These are phyloP conservation scores for Vigna angularis DNA, from an alignment of 306 rosid species.

Conservation along the genomic window DNA sequence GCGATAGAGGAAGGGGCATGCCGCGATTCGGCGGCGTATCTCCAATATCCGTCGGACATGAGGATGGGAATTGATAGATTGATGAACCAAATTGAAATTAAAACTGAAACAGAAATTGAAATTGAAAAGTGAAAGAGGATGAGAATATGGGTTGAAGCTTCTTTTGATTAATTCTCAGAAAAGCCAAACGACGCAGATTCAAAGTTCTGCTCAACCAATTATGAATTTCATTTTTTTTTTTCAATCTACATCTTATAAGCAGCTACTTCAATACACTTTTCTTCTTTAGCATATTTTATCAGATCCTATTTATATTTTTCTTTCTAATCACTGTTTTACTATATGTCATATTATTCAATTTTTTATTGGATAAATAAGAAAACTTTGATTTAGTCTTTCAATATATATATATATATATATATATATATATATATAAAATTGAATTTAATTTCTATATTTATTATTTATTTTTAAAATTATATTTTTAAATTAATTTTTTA, in stretches of 20 bases:
- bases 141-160: neutral
- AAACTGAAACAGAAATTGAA: neutral
- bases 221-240: neutral
- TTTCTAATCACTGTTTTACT: too few species aligned
- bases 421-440: too few species aligned
- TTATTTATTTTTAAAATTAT: too few species aligned
- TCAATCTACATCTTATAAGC: neutral
- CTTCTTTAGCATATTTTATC: too few species aligned
- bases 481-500: too few species aligned
- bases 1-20: conserved; percentile 61
- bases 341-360: too few species aligned
- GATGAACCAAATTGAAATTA: neutral
- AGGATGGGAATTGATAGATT: neutral
- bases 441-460: too few species aligned
- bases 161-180: neutral
- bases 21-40: conserved; percentile 84
- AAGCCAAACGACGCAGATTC: neutral
- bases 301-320: too few species aligned
- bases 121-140: neutral
- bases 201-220: neutral
- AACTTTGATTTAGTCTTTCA: too few species aligned
- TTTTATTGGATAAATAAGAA: too few species aligned
- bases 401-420: too few species aligned
- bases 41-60: conserved; percentile 94
- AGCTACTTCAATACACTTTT: too few species aligned